Base-by-base conservation (phyloP, 1,284 basidiomycete genomes). In the Cerioporus squamosus region DNA sequence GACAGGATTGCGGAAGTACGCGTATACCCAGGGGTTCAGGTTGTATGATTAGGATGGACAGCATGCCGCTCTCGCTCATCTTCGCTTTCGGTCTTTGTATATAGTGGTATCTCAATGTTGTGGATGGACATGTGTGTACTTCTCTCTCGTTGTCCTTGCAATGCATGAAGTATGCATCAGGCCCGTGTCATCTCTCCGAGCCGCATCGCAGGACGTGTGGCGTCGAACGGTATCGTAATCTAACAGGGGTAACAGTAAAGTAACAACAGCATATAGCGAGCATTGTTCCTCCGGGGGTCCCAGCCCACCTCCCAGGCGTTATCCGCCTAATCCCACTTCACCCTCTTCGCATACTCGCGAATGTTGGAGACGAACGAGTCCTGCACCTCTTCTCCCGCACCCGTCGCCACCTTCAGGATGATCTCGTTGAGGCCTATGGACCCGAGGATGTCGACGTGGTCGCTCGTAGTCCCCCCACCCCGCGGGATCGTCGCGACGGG, bases 401-500 rank as follows among this genome's bases (percentile, higher is more conserved):
- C 95, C 3, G 92, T 89, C 23, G 88, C 94, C 15, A 95, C 87
- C 71, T 94, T 91, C 24, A 98, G 75, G 46, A 99, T 85, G n/a
- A 97, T 88, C 70, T 95, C 91, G 72, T 98, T 99, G 55, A 98
- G 72, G 8, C 86, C 83, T 0, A 87, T 90, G 20, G 93, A 91
- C 3, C 97, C 97, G 18, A 99, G 82, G 58, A 99, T 91, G 75
- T 99, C 97, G 36, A 99, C 90, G 68, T 98, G 95, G 71, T 95
- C 94, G 48, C 88, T 87, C 0, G 95, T 96, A 62, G 91, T 91
- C 8, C 94, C 90, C 0, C 97, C 97, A 39, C 97, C 97, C 40
- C 97, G 84, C 4, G 83, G 97, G 72, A 84, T 94, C 57, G 77
- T 84, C 12, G 81, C 74, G 50, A 91, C 81, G 0, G 97, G 97